Evolutionary conservation across 1,139 yeast species (phyloP).

Genomic region (Magnusiomyces ingens): DNA sequence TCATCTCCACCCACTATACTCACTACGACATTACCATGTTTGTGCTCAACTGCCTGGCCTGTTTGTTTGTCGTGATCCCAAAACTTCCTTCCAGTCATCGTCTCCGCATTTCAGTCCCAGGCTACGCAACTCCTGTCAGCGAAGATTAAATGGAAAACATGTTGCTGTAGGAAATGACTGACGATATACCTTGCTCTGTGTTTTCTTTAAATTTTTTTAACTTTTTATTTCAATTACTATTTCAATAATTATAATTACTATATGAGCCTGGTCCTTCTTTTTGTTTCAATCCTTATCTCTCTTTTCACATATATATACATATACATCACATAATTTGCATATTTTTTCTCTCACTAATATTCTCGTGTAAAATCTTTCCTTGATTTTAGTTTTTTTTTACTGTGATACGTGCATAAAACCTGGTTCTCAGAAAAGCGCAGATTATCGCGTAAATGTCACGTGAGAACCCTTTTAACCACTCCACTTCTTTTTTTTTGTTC

Average conservation of each 20-base stretch:
- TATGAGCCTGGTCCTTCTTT: neutral
- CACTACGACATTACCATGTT: constrained; percentile 76
- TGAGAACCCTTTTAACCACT: neutral
- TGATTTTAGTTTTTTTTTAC: too few relatives aligned
- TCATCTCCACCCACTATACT: constrained; percentile 85
- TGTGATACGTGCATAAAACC: neutral
- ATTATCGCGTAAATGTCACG: neutral
- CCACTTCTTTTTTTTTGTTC: neutral
- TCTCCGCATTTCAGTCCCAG: constrained; percentile 33
- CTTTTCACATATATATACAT: neutral
- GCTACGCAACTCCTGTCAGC: constrained; percentile 5
- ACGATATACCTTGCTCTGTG: neutral
- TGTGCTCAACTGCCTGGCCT: constrained; percentile 70
- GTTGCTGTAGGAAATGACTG: too few relatives aligned
- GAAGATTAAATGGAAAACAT: neutral
- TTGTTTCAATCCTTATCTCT: neutral
- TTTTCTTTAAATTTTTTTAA: neutral
- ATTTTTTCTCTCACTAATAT: neutral
- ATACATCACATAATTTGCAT: neutral
- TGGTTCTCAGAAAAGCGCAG: too few relatives aligned
- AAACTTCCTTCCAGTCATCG: constrained; percentile 59
- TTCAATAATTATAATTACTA: neutral
- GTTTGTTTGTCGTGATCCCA: constrained; percentile 79
- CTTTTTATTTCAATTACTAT: neutral
- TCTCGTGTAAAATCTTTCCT: neutral